phyloP scores from a whole-genome alignment of 768 basidiomycete genomes.

The Tylopilus subfusipes region DNA sequence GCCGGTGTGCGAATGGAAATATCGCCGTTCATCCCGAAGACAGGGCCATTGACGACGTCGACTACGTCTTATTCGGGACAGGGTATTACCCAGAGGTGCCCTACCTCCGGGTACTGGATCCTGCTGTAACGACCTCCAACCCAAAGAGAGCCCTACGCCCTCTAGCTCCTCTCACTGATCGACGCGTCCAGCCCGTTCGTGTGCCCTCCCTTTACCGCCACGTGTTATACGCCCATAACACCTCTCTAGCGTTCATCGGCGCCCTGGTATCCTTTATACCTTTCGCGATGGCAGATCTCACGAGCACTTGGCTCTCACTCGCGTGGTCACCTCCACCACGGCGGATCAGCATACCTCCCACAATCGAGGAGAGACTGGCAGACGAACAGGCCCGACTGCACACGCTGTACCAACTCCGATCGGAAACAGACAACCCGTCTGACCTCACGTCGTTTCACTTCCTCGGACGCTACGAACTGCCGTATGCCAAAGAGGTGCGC shows the following conservation, averaged over 20 bases:
- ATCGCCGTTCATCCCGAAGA: constrained; percentile 38
- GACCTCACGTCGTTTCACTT: constrained; percentile 27
- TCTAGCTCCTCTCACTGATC: constrained; percentile 30
- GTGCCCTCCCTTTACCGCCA: constrained; percentile 45
- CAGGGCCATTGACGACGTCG: constrained; percentile 37
- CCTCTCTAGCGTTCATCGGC: constrained; percentile 46
- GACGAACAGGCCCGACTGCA: constrained; percentile 39
- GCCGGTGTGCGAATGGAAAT: constrained; percentile 16
- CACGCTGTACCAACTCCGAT: constrained; percentile 16
- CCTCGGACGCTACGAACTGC: constrained; percentile 16
- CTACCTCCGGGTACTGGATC: constrained; percentile 36
- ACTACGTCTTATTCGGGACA: constrained; percentile 44
- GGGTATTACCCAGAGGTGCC: constrained; percentile 43
- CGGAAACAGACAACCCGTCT: constrained; percentile 25
- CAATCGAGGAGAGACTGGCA: constrained; percentile 31
- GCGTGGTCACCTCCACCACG: constrained; percentile 32
- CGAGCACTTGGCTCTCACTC: constrained; percentile 47
- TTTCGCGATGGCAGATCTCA: constrained; percentile 46
- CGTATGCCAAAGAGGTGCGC: constrained; percentile 19
- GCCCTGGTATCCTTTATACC: constrained; percentile 43
- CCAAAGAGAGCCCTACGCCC: neutral
- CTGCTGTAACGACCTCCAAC: neutral
- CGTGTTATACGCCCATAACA: constrained; percentile 45
- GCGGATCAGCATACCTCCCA: constrained; percentile 33
- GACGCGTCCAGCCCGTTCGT: constrained; percentile 32